A percentile compares a stretch with the other conserved stretches of the same genome.
Evolutionary conservation across 139 green algal genomes (phyloP).

Genomic region (Nannochloris sp.): DNA sequence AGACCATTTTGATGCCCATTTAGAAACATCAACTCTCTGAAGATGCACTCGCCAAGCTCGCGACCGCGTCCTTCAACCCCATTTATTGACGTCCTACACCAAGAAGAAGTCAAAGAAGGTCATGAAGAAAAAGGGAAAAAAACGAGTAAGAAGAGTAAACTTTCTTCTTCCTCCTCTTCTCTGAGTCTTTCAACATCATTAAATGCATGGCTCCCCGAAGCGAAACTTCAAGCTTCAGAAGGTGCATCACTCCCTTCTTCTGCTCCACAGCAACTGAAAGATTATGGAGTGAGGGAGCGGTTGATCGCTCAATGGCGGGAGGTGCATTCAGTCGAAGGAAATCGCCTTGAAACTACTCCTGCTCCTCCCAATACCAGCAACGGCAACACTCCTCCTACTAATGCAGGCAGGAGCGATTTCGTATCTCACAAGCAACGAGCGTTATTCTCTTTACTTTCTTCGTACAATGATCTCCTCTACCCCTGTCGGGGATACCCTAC

Average conservation of each 20-base stretch:
- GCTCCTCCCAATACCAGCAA: no score
- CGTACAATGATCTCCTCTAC: constrained; percentile 52
- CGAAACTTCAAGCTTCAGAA: constrained; percentile 4
- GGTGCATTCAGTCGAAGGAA: constrained; percentile 21
- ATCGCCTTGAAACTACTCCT: no score
- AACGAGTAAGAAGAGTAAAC: no score
- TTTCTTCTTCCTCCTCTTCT: no score
- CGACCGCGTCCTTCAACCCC: no score
- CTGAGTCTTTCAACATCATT: no score
- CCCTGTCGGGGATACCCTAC: constrained; percentile 40
- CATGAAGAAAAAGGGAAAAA: no score
- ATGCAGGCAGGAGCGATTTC: constrained; percentile 27
- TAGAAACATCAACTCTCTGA: background rate
- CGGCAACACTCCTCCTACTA: no score
- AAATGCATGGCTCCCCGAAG: background rate
- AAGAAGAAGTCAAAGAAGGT: no score
- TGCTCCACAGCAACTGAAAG: constrained; percentile 13
- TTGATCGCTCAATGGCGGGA: constrained; percentile 50
- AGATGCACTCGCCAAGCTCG: background rate
- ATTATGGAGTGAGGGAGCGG: constrained; percentile 47
- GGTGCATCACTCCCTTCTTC: background rate
- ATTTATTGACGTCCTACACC: no score
- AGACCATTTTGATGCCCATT: background rate
- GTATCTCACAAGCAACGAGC: constrained; percentile 26
- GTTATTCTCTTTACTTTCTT: constrained; percentile 48